These are phyloP conservation scores for Penicillium crustosum DNA, from an alignment of 2,329 filamentous ascomycete species.

Conservation along the genomic window DNA sequence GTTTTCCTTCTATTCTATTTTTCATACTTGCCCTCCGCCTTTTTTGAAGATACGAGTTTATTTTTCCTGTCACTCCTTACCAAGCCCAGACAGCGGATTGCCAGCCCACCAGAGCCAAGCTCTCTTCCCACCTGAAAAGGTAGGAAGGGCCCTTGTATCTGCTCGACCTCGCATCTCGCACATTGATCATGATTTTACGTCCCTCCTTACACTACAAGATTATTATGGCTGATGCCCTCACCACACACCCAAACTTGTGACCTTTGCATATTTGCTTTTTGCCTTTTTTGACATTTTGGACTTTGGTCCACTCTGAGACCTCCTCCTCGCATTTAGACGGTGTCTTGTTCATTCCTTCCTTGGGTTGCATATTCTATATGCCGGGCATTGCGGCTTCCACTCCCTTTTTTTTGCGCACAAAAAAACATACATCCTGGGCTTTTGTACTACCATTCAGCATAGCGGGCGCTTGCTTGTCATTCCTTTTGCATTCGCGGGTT, in stretches of 20 bases:
- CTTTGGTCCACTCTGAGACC: constrained; percentile 14
- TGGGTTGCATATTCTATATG: constrained; percentile 28
- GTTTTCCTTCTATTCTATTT: constrained; percentile 22
- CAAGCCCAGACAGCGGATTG: constrained; percentile 19
- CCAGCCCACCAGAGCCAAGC: not conserved
- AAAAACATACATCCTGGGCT: constrained; percentile 24
- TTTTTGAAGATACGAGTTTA: constrained; percentile 27
- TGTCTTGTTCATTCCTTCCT: constrained; percentile 36
- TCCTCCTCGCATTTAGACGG: constrained; percentile 34
- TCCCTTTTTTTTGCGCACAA: constrained; percentile 26
- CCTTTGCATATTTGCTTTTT: constrained; percentile 18
- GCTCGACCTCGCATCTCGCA: not conserved
- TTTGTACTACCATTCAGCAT: constrained; percentile 40
- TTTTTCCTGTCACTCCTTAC: constrained; percentile 30
- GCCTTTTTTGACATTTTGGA: not conserved
- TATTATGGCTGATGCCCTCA: constrained; percentile 35
- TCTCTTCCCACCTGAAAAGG: constrained; percentile 23
- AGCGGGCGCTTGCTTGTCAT: constrained; percentile 39
- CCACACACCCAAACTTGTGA: constrained; percentile 11
- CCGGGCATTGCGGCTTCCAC: constrained; percentile 35
- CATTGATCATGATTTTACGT: constrained; percentile 33
- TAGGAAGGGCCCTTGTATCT: constrained; percentile 10
- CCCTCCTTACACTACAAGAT: constrained; percentile 32
- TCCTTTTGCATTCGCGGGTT: constrained; percentile 39
- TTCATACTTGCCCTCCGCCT: constrained; percentile 24